phyloP scores from a whole-genome alignment of 2,329 filamentous ascomycete species.

The Aspergillus sp. region DNA sequence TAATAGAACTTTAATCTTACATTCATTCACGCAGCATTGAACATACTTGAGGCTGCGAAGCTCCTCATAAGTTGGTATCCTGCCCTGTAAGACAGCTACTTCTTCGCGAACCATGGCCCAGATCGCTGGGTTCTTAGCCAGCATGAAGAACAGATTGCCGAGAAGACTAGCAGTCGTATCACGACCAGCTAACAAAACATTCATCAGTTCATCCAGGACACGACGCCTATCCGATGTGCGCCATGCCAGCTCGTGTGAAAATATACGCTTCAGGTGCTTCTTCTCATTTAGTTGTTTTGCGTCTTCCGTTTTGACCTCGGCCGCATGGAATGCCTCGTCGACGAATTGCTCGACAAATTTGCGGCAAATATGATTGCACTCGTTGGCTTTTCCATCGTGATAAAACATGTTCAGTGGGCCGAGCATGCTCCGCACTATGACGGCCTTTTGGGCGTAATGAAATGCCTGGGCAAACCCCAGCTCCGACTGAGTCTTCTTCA shows the following conservation, averaged over 20 bases:
- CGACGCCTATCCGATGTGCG: conserved; percentile 43
- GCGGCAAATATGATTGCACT: conserved; percentile 38
- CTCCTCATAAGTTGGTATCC: conserved; percentile 21
- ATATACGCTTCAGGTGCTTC: conserved; percentile 27
- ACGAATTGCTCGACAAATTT: conserved; percentile 33
- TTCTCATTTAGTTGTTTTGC: conserved; percentile 6
- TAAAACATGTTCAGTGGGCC: conserved; percentile 15
- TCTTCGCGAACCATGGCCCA: conserved; percentile 37
- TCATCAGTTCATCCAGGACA: conserved; percentile 48
- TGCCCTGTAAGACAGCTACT: conserved; percentile 20
- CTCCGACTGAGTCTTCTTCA: conserved; percentile 34
- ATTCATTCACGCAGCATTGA: conserved; percentile 23
- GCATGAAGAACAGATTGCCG: conserved; percentile 45
- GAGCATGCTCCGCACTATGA: conserved; percentile 15
- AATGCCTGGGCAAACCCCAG: conserved; percentile 26
- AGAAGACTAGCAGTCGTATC: conserved; percentile 51
- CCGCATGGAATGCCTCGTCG: conserved; percentile 35
- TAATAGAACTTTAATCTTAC: conserved; percentile 11
- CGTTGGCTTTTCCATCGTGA: conserved; percentile 20
- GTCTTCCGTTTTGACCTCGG: conserved; percentile 14
- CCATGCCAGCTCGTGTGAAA: conserved; percentile 46
- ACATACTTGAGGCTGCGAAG: conserved; percentile 25
- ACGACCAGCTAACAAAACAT: conserved; percentile 51
- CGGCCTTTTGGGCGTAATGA: conserved; percentile 25
- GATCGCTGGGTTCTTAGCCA: conserved; percentile 13